phyloP scores from a whole-genome alignment of 805 yeast genomes.

The Candida arabinofermentans region DNA sequence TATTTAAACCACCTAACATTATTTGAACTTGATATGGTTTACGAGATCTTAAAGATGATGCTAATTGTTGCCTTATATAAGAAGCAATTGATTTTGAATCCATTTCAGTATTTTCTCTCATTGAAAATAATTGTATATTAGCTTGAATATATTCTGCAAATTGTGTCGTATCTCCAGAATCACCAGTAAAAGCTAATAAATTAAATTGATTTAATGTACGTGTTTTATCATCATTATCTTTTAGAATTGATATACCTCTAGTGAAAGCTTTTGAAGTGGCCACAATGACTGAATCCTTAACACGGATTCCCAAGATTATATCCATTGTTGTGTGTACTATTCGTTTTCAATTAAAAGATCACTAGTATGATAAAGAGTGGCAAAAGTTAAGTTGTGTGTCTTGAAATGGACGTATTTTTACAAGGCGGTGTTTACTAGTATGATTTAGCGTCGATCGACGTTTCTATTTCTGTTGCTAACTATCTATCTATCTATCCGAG shows the following conservation, averaged over 20 bases:
- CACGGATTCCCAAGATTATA: conserved; percentile 80
- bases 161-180: conserved; percentile 92
- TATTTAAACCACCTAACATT: conserved; percentile 81
- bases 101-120: conserved; percentile 79
- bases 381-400: too few species aligned
- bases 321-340: conserved; percentile 83
- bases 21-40: conserved; percentile 94
- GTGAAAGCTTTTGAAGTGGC: conserved; percentile 96
- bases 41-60: conserved; percentile 84
- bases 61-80: conserved; percentile 83
- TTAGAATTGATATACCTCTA: conserved; percentile 81
- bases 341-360: too few species aligned
- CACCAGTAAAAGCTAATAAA: conserved; percentile 89
- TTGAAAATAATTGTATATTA: conserved; percentile 80
- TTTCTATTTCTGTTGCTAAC: background rate
- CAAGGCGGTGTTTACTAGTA: too few species aligned
- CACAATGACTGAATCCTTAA: conserved; percentile 73
- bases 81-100: conserved; percentile 84
- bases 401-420: too few species aligned
- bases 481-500: conserved; percentile 66
- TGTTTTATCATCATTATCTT: conserved; percentile 78
- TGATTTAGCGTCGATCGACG: too few species aligned
- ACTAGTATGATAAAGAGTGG: too few species aligned
- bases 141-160: conserved; percentile 95
- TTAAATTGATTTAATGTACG: conserved; percentile 68